These are phyloP conservation scores for Cyclanthera cordifolia DNA, from an alignment of 306 rosid genomes.

Conservation along the genomic window DNA sequence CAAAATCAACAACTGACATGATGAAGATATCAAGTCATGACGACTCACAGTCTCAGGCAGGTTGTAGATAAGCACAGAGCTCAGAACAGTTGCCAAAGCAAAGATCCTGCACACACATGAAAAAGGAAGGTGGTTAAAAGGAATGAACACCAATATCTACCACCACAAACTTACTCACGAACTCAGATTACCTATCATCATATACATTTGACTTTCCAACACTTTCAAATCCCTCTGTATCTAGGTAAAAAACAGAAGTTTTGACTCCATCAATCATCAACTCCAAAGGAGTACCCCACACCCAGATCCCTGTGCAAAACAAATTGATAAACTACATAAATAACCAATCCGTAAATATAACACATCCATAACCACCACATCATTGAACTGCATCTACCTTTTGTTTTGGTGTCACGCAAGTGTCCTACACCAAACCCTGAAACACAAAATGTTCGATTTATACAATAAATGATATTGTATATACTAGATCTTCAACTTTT, in stretches of 20 bases:
- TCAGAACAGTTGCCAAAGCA: constrained; percentile 87
- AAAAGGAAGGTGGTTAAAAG: constrained; percentile 8
- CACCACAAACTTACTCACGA: constrained; percentile 13
- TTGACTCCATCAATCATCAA: constrained; percentile 67
- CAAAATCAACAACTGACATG: constrained; percentile 17
- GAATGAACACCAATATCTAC: not conserved
- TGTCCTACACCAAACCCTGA: constrained; percentile 98
- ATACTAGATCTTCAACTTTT: not conserved
- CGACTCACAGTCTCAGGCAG: constrained; percentile 83
- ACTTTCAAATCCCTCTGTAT: constrained; percentile 97
- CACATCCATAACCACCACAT: constrained; percentile 20
- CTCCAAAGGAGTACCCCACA: constrained; percentile 88
- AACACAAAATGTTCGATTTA: constrained; percentile 12
- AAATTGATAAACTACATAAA: constrained; percentile 1
- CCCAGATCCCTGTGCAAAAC: constrained; percentile 73
- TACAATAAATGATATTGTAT: not conserved
- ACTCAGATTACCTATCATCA: constrained; percentile 76
- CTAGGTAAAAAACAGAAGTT: constrained; percentile 85
- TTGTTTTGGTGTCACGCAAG: constrained; percentile 92
- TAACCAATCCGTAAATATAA: constrained; percentile 4
- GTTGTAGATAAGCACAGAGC: constrained; percentile 89
- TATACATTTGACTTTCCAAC: constrained; percentile 91
- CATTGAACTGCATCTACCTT: constrained; percentile 40
- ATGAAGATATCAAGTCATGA: constrained; percentile 3
- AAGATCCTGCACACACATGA: constrained; percentile 57